Conservation (phyloP, 495 filamentous ascomycete genomes). For the Tuber aestivum region DNA sequence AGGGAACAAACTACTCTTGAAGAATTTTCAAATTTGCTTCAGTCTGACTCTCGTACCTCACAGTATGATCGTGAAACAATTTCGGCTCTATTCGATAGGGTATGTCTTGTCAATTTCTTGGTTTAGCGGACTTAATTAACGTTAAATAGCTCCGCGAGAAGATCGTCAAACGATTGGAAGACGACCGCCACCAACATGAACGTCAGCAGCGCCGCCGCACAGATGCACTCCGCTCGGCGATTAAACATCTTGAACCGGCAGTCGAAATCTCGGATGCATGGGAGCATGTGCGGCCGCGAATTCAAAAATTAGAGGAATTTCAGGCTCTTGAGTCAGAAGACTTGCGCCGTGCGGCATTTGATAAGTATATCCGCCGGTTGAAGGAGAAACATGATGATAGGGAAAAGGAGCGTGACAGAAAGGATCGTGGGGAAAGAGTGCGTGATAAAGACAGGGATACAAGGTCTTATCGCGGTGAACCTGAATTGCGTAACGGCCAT, state of each 20-base stretch:
- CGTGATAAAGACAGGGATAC: constrained; percentile 58
- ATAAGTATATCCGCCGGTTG: constrained; percentile 83
- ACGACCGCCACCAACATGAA: constrained; percentile 76
- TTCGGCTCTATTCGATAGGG: constrained; percentile 70
- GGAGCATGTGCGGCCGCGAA: constrained; percentile 70
- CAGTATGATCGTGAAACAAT: constrained; percentile 71
- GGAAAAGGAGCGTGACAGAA: constrained; percentile 65
- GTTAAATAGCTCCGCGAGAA: constrained; percentile 66
- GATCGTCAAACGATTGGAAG: constrained; percentile 66
- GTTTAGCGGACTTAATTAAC: constrained; percentile 11
- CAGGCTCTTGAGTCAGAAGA: constrained; percentile 75
- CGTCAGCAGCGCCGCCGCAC: constrained; percentile 77
- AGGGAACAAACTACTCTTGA: constrained; percentile 77
- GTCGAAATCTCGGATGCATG: constrained; percentile 71
- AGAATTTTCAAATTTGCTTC: constrained; percentile 72
- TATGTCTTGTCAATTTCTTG: constrained; percentile 41
- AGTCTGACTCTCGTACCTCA: constrained; percentile 75
- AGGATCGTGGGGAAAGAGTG: constrained; percentile 55
- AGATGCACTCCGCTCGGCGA: constrained; percentile 75
- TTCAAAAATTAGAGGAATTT: constrained; percentile 78
- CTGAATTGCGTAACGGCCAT: constrained; percentile 45
- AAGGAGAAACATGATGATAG: constrained; percentile 83
- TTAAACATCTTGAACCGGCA: constrained; percentile 89
- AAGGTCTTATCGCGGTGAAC: constrained; percentile 57
- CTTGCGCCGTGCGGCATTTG: constrained; percentile 73